Conservation (phyloP, 192 early-diverging fungal species). For the Fimicolochytrium jonesii region DNA sequence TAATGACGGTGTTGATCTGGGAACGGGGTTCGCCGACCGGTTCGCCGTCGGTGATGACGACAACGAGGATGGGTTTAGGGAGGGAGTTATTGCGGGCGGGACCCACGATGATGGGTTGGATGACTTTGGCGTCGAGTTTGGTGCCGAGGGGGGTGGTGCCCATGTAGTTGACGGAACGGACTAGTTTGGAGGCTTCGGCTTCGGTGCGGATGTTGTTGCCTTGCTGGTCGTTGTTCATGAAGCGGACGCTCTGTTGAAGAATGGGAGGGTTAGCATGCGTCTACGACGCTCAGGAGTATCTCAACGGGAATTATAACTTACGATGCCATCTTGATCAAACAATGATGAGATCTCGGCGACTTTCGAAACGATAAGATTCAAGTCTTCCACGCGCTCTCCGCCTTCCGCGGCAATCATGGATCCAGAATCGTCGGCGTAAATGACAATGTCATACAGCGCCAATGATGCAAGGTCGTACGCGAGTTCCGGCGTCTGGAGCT, state of each 20-base stretch:
- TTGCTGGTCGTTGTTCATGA: conserved; percentile 25
- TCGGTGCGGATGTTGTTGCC: conserved; percentile 26
- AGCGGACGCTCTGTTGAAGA: conserved; percentile 17
- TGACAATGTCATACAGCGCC: conserved; percentile 30
- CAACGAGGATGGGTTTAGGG: conserved; percentile 24
- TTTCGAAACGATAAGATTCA: conserved; percentile 24
- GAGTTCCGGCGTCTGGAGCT: conserved; percentile 17
- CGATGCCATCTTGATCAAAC: conserved; percentile 31
- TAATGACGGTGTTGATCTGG: conserved; percentile 15
- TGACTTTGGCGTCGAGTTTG: conserved; percentile 23
- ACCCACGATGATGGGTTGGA: conserved; percentile 18
- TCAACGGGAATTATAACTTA: too few relatives aligned
- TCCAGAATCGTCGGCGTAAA: conserved; percentile 24
- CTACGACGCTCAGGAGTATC: not conserved
- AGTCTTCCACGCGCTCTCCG: conserved; percentile 28
- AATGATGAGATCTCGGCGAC: conserved; percentile 22
- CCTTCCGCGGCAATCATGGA: conserved; percentile 19
- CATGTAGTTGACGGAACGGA: conserved; percentile 17
- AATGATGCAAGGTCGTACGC: conserved; percentile 21
- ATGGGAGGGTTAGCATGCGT: not conserved
- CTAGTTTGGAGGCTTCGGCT: conserved; percentile 8
- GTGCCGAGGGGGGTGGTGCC: conserved; percentile 33
- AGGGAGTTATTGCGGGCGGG: conserved; percentile 1
- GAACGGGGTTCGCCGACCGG: conserved; percentile 22
- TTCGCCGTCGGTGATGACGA: conserved; percentile 32